A percentile compares a stretch with the other conserved stretches of the same genome.
phyloP scores from a whole-genome alignment of 345 rosid genomes.

The Rhodamnia argentea region DNA sequence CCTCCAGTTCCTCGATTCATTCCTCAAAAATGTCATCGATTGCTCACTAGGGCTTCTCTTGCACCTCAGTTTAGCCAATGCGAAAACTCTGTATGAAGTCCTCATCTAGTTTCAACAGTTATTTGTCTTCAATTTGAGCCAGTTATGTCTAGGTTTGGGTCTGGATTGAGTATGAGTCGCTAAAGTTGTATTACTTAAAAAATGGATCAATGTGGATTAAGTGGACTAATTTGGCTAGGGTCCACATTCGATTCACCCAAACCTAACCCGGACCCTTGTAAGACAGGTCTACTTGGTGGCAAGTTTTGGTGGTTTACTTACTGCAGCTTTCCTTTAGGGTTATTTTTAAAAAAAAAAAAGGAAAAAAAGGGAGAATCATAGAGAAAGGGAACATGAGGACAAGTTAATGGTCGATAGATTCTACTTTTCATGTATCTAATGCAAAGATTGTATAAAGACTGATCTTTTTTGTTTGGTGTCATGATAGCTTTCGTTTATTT shows the following conservation, averaged over 20 bases:
- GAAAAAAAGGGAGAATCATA: not conserved
- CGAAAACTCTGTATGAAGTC: slow-evolving; percentile 23
- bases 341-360: not conserved
- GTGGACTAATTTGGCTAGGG: too few relatives aligned
- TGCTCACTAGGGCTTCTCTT: not conserved
- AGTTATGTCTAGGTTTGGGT: too few relatives aligned
- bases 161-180: not conserved
- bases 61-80: not conserved
- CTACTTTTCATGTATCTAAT: not conserved
- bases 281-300: too few relatives aligned
- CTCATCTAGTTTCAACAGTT: slow-evolving; percentile 9
- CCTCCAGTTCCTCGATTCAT: not conserved
- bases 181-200: not conserved
- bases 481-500: not conserved
- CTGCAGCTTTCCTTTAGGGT: too few relatives aligned
- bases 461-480: not conserved
- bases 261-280: too few relatives aligned
- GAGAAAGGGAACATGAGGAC: not conserved
- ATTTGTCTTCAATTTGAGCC: not conserved
- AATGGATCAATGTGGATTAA: too few relatives aligned
- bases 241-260: too few relatives aligned
- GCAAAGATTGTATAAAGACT: not conserved
- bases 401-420: not conserved
- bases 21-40: not conserved
- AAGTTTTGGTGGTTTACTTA: too few relatives aligned